These are phyloP conservation scores for Platanthera zijinensis DNA, from an alignment of 106 monocot genomes.

Conservation along the genomic window DNA sequence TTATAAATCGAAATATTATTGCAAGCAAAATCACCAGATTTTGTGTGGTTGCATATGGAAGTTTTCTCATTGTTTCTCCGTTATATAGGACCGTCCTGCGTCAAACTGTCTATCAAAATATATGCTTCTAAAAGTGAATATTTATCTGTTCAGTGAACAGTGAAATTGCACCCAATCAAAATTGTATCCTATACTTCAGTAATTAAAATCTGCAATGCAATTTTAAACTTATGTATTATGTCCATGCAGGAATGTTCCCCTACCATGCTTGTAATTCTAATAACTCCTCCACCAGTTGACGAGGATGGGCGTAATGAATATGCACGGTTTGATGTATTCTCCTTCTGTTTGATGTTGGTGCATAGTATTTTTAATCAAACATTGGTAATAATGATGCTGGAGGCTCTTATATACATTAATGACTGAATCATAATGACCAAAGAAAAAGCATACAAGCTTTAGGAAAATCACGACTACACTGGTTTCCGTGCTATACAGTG, in stretches of 20 bases:
- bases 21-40: too few species aligned
- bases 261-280: slow-evolving; percentile 58
- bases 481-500: background rate
- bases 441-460: background rate
- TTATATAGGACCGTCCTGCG: too few species aligned
- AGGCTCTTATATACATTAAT: background rate
- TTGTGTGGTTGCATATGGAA: too few species aligned
- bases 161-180: too few species aligned
- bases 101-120: too few species aligned
- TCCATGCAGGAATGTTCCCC: slow-evolving; percentile 49
- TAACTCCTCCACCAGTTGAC: slow-evolving; percentile 92
- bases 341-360: background rate
- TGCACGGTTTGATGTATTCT: slow-evolving; percentile 49
- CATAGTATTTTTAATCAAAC: slow-evolving; percentile 1
- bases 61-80: too few species aligned
- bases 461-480: background rate
- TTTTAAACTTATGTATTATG: slow-evolving; percentile 2
- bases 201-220: too few species aligned
- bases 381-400: background rate
- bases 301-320: slow-evolving; percentile 75
- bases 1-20: too few species aligned
- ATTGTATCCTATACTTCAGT: too few species aligned
- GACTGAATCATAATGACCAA: background rate
- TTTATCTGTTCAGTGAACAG: too few species aligned
- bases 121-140: too few species aligned